Evolutionary conservation across 2,329 filamentous ascomycete genomes (phyloP), one percentile per base, ranked within the genome.

Genomic region (Claviceps sp.): DNA sequence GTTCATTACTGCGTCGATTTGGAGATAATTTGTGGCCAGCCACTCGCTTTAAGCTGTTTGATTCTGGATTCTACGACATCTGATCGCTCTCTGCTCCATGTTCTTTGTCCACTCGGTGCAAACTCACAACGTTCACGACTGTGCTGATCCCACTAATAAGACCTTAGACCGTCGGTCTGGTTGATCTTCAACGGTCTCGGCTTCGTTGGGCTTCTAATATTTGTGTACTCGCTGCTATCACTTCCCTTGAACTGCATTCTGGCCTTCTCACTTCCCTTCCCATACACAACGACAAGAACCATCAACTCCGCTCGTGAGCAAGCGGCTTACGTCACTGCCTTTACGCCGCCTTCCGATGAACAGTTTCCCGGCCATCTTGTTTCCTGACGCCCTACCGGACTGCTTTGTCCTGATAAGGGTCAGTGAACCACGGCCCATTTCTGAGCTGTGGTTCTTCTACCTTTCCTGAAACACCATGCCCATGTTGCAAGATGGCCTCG

Each of bases 401-500:
- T 49, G 49, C 52, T 50, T 54, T 57, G 55, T 57, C 49, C 52
- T 50, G 45, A 22, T 29, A 36, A 38, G 37, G 42, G 44, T 29
- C 49, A 53, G 47, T 52, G 58, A 57, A 42, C 56, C 58, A 57
- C 59, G 60, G 61, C 60, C 43, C 38, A 38, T 22, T 37, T 40
- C 42, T 54, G 55, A 55, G 65, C 62, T 67, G 67, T 64, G 65
- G 63, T 64, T 62, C 62, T 59, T 56, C 51, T 50, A 14, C 57
- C 47, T 42, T 23, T 57, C 55, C 60, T 52, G 48, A 46, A 50
- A 40, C 55, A 52, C 55, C 56, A 82, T 82, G 79, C 78, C 78
- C 57, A 79, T 79, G 62, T 80, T 78, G 59, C 75, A 77, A 58
- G 70, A 75, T 61, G 71, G 77, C 58, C 60, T 74, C 59, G 69